A percentile compares a stretch with the other conserved stretches of the same genome.
These are phyloP conservation scores for Taiwanofungus camphoratus DNA, from an alignment of 1,284 basidiomycete genomes.

Conservation along the genomic window DNA sequence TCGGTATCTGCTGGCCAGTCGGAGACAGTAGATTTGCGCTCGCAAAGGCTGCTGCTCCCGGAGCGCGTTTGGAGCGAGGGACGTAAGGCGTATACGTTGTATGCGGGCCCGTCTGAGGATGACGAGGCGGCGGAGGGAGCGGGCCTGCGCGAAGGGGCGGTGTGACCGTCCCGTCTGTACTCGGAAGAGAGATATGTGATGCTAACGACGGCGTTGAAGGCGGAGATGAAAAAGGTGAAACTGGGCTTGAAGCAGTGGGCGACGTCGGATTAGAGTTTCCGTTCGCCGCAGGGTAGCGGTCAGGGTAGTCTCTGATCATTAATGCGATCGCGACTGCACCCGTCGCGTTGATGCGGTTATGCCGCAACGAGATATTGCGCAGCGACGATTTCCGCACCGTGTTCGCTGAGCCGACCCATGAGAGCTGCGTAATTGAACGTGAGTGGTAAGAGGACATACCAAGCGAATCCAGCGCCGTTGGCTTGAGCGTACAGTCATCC, in stretches of 20 bases:
- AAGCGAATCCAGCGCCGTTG: slow-evolving; percentile 68
- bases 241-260: slow-evolving; percentile 18
- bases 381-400: slow-evolving; percentile 78
- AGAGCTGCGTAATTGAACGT: too few species aligned
- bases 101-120: slow-evolving; percentile 46
- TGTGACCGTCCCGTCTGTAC: slow-evolving; percentile 14
- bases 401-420: slow-evolving; percentile 70
- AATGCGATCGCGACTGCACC: slow-evolving; percentile 89
- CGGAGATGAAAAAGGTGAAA: slow-evolving; percentile 18
- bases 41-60: slow-evolving; percentile 23
- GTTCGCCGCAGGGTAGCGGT: slow-evolving; percentile 47
- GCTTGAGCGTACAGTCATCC: slow-evolving; percentile 76
- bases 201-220: slow-evolving; percentile 24
- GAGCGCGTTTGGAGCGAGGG: slow-evolving; percentile 51
- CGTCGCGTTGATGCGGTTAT: slow-evolving; percentile 77
- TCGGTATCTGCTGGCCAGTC: slow-evolving; percentile 52
- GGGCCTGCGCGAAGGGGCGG: slow-evolving; percentile 37
- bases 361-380: slow-evolving; percentile 80
- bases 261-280: slow-evolving; percentile 21
- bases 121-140: slow-evolving; percentile 56
- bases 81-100: slow-evolving; percentile 81
- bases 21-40: slow-evolving; percentile 47
- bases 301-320: slow-evolving; percentile 93
- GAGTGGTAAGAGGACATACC: slow-evolving; percentile 55
- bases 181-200: slow-evolving; percentile 21